Evolutionary conservation across 345 rosid species (phyloP), one percentile per base, ranked within the genome.

Genomic region (Lumnitzera littorea): DNA sequence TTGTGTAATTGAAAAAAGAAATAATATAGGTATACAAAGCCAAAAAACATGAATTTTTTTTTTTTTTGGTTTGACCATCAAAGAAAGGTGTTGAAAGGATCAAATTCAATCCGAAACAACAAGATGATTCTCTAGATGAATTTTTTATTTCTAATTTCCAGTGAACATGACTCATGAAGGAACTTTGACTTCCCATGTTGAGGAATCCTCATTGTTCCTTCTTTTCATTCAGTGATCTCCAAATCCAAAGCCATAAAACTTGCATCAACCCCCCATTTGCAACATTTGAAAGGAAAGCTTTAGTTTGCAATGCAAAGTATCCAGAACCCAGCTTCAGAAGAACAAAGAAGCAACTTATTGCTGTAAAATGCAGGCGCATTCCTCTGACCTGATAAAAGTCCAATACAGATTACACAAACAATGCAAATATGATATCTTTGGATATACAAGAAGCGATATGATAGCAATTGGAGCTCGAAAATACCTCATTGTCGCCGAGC

Each of bases 191-290:
- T 36, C 43, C 43, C 11, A 9, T 36, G 52, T 16, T 50, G 20
- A 50, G 15, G 52, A 50, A 14, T 16, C 52, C 52, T 13, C 52
- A 8, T 54, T 60, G 11, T 25, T 17, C 17, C 36, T 55, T 52
- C 63, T 55, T 20, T 61, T 55, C 67, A 24, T 49, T 64, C 15
- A 27, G 20, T 46, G 46, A 54, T 65, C 65, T 76, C 85, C 79
- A 81, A 12, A 60, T 76, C 85, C 79, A 81, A 12, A 60, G 70
- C 84, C 84, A 77, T 51, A 79, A 62, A 60, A 62, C 70, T 70
- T 84, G 86, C 82, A 79, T 66, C 62, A 84, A 52, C 23, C 82
- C 89, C 12, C 86, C 86, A 67, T 84, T 81, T 14, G 76, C 79
- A 51, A 79, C 74, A 67, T 81, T 81, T 63, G 70, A 56, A 57